Conservation (phyloP, 2,329 filamentous ascomycete genomes). For the Cytospora piceicola region DNA sequence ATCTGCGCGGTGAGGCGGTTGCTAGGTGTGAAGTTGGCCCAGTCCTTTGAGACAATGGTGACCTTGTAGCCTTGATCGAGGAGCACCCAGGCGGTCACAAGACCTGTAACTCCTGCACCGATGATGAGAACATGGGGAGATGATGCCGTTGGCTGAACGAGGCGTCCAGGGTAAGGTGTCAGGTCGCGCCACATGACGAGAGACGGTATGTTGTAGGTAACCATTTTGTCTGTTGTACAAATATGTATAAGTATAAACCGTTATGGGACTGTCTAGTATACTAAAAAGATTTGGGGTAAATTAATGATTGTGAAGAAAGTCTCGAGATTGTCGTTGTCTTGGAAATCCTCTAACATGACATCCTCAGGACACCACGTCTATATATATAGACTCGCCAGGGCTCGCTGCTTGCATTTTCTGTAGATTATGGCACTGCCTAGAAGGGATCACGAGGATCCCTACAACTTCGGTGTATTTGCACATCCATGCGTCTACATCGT, state of each 20-base stretch:
- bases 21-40: conserved; percentile 41
- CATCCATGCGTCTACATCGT: no score
- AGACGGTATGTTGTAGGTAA: conserved; percentile 19
- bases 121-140: conserved; percentile 28
- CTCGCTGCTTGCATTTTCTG: no score
- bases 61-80: conserved; percentile 50
- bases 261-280: no score
- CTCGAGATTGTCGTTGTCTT: no score
- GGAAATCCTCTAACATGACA: no score
- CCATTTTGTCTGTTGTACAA: conserved; percentile 14
- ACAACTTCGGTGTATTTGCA: no score
- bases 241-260: neutral
- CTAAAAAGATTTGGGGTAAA: neutral
- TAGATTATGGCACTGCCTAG: no score
- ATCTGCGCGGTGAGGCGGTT: conserved; percentile 51
- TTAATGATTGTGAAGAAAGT: neutral
- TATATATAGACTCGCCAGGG: no score
- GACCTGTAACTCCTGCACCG: conserved; percentile 33
- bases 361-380: no score
- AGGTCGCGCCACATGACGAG: conserved; percentile 30
- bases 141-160: conserved; percentile 17
- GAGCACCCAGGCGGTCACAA: conserved; percentile 47
- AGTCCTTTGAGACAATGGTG: conserved; percentile 49
- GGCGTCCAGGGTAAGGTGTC: conserved; percentile 26
- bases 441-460: no score